phyloP scores from a whole-genome alignment of 805 yeast genomes.

The Nakazawaea wickerhamii region DNA sequence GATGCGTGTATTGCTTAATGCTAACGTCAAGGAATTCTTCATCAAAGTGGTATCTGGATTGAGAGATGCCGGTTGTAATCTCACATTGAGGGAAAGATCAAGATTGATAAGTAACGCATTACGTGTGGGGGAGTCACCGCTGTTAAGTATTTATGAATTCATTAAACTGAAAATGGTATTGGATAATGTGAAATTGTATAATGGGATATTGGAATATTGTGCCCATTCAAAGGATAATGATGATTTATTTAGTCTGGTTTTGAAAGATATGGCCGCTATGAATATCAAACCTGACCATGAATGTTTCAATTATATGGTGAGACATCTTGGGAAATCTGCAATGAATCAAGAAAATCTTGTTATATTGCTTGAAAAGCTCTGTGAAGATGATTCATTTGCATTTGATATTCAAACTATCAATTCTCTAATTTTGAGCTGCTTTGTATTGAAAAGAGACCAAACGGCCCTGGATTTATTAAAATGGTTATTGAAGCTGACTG shows the following conservation, averaged over 20 bases:
- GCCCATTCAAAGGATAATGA: not conserved
- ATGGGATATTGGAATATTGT: slow-evolving; percentile 1
- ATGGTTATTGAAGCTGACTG: slow-evolving; percentile 1
- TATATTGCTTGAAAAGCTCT: not conserved
- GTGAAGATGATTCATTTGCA: not conserved
- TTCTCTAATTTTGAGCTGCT: not conserved
- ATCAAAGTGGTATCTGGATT: slow-evolving; percentile 4
- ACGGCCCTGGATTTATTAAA: not conserved
- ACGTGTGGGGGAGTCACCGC: slow-evolving; percentile 5
- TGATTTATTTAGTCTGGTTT: not conserved
- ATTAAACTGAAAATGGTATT: slow-evolving; percentile 1
- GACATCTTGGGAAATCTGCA: not conserved
- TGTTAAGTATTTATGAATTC: not conserved
- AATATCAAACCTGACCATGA: not conserved
- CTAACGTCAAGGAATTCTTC: slow-evolving; percentile 1
- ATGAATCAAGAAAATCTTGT: not conserved
- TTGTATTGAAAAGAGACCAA: not conserved
- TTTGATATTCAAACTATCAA: not conserved
- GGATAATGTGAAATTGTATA: slow-evolving; percentile 2
- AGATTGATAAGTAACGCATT: slow-evolving; percentile 6
- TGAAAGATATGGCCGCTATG: not conserved
- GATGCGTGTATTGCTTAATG: not conserved
- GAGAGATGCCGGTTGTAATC: not conserved
- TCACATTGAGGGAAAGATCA: slow-evolving; percentile 5
- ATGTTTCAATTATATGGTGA: not conserved